Percentiles rank a stretch among this genome's conserved stretches.
These are phyloP conservation scores for Conoideocrella luteorostrata DNA, from an alignment of 2,329 filamentous ascomycete genomes.

Conservation along the genomic window DNA sequence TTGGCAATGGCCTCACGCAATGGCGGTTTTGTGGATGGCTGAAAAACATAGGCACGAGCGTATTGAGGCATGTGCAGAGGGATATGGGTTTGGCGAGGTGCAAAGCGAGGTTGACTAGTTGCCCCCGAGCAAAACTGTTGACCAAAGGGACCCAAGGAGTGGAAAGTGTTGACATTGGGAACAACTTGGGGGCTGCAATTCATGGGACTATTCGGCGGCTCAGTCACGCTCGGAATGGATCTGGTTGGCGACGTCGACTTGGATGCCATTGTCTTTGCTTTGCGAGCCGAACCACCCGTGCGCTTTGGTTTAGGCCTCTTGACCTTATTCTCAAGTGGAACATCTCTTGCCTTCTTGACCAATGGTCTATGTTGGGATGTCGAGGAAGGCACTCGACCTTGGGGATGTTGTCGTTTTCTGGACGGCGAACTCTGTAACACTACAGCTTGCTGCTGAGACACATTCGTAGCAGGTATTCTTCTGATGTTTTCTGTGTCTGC, in stretches of 20 bases:
- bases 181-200: no score
- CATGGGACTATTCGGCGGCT: background rate
- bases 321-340: background rate
- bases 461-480: no score
- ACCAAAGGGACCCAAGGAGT: no score
- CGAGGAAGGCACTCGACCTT: background rate
- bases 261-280: background rate
- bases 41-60: no score
- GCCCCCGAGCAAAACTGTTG: no score
- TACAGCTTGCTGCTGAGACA: no score
- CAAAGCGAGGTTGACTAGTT: background rate
- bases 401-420: slow-evolving; percentile 3
- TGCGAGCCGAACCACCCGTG: background rate
- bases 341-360: background rate
- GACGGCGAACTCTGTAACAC: background rate
- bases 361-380: background rate
- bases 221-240: background rate
- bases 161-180: no score
- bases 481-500: background rate
- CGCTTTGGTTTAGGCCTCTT: background rate
- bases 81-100: background rate
- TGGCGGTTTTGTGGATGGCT: no score
- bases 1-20: no score
- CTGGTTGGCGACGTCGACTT: background rate
- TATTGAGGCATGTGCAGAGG: background rate